phyloP scores from a whole-genome alignment of 2,329 filamentous ascomycete genomes.

The Diaporthe australafricana region DNA sequence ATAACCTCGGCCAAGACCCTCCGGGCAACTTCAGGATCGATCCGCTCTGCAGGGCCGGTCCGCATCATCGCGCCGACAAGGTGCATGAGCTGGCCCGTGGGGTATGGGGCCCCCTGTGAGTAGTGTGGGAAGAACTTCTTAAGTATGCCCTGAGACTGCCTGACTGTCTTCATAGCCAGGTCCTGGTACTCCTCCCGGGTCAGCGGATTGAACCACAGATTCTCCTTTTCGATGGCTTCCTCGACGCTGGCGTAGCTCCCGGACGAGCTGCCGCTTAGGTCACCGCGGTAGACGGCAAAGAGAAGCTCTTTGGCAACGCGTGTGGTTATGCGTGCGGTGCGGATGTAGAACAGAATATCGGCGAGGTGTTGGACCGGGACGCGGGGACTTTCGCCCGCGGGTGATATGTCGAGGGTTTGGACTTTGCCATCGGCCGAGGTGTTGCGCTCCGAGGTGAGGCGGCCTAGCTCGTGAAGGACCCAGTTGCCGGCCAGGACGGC shows the following conservation, averaged over 20 bases:
- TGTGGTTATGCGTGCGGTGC: conserved; percentile 62
- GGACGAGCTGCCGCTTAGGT: conserved; percentile 44
- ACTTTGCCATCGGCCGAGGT: conserved; percentile 33
- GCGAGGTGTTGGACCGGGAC: conserved; percentile 61
- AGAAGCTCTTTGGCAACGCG: conserved; percentile 70
- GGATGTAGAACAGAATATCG: conserved; percentile 62
- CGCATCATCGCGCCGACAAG: conserved; percentile 70
- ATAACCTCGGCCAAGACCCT: conserved; percentile 53
- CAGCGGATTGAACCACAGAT: conserved; percentile 68
- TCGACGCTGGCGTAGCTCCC: conserved; percentile 52
- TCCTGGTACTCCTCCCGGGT: conserved; percentile 58
- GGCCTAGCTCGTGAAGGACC: conserved; percentile 82
- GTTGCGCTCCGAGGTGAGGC: conserved; percentile 66
- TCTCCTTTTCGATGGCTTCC: conserved; percentile 57
- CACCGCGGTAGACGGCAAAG: conserved; percentile 62
- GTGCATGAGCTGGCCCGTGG: conserved; percentile 71
- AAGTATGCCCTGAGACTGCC: conserved; percentile 58
- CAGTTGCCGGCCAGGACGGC: conserved; percentile 69
- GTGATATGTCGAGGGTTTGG: conserved; percentile 47
- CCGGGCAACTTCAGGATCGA: conserved; percentile 65
- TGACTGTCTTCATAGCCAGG: conserved; percentile 58
- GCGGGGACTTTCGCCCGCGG: conserved; percentile 59
- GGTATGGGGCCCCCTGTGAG: conserved; percentile 52
- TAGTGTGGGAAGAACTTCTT: conserved; percentile 55
- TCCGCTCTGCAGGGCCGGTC: conserved; percentile 63